phyloP scores from a whole-genome alignment of 208 protist genomes.

The Trypanosoma cruzi region DNA sequence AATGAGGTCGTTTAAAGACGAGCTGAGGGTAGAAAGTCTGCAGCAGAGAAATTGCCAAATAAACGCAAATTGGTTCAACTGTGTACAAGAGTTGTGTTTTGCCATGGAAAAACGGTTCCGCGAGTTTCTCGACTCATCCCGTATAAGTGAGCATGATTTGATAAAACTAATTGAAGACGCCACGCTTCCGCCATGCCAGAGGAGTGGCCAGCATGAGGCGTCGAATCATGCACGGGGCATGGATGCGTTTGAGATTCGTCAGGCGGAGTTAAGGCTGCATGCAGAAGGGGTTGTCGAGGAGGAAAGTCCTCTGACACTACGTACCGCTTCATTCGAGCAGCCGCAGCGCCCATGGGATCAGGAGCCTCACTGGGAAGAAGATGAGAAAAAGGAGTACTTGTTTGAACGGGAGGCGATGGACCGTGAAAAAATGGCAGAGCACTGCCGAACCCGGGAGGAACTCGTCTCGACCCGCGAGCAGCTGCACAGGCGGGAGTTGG shows the following conservation, averaged over 20 bases:
- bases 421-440: conserved; percentile 40
- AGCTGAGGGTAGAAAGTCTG: neutral
- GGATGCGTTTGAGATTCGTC: neutral
- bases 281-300: conserved; percentile 43
- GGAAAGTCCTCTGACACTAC: conserved; percentile 36
- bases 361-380: conserved; percentile 43
- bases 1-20: neutral
- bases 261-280: conserved; percentile 34
- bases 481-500: conserved; percentile 27
- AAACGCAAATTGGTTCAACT: neutral
- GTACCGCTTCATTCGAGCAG: conserved; percentile 40
- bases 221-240: neutral
- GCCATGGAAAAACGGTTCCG: conserved; percentile 10
- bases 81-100: neutral
- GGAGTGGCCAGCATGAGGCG: neutral
- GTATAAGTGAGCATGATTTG: neutral
- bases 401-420: conserved; percentile 58
- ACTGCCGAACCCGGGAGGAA: conserved; percentile 36
- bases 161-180: conserved; percentile 1
- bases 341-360: conserved; percentile 29
- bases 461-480: conserved; percentile 37
- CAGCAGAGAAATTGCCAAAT: neutral
- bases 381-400: conserved; percentile 47
- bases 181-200: neutral
- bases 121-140: neutral